Percentiles rank a stretch among this genome's conserved stretches.
phyloP scores from a whole-genome alignment of 2,329 filamentous ascomycete genomes.

The Exophiala aquamarina region DNA sequence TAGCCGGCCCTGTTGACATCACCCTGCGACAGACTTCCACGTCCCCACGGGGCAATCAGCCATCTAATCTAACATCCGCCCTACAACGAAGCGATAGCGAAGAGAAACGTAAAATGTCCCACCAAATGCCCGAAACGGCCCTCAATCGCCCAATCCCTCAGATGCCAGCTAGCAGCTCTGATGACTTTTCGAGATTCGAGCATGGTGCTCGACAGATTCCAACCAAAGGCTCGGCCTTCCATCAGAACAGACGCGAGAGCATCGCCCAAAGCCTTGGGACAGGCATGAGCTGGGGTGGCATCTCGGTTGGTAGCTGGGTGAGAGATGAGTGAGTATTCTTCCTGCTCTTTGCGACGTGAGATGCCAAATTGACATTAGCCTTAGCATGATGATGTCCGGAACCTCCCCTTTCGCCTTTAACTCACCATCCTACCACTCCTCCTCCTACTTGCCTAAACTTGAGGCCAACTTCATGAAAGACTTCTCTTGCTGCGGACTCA shows the following conservation, averaged over 20 bases:
- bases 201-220: constrained; percentile 60
- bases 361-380: constrained; percentile 24
- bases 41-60: constrained; percentile 59
- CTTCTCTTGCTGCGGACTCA: constrained; percentile 91
- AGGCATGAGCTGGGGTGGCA: constrained; percentile 95
- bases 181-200: constrained; percentile 25
- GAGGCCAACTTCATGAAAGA: constrained; percentile 98
- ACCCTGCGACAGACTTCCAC: constrained; percentile 57
- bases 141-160: constrained; percentile 24
- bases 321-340: constrained; percentile 82
- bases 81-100: constrained; percentile 51
- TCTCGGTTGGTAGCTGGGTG: constrained; percentile 96
- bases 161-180: constrained; percentile 28
- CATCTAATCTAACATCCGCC: constrained; percentile 63
- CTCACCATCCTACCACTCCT: constrained; percentile 85
- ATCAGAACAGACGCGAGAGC: constrained; percentile 55
- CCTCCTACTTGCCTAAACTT: constrained; percentile 92
- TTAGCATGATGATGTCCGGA: constrained; percentile 88
- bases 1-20: constrained; percentile 61
- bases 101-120: constrained; percentile 33
- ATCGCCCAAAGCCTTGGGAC: constrained; percentile 63
- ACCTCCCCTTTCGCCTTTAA: constrained; percentile 90
- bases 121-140: constrained; percentile 16
- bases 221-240: constrained; percentile 50
- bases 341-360: not conserved